phyloP scores from a whole-genome alignment of 2,329 filamentous ascomycete genomes.

The Hirsutella minnesotensis region DNA sequence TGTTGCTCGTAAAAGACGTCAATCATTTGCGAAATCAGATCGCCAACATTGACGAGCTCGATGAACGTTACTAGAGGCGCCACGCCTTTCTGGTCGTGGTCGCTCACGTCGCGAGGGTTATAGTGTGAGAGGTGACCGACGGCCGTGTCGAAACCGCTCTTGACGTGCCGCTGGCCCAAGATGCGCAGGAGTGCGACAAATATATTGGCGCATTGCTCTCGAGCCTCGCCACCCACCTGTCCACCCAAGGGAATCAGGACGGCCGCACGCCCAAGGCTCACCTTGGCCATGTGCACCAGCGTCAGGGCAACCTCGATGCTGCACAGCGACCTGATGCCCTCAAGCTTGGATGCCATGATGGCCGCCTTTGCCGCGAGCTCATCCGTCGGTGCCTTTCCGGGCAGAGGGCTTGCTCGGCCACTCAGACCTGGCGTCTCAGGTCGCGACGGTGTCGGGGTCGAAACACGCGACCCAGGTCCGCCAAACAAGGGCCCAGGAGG shows the following conservation, averaged over 20 bases:
- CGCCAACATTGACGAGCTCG: conserved; percentile 94
- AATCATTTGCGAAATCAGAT: conserved; percentile 97
- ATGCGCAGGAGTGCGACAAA: conserved; percentile 78
- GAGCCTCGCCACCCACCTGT: conserved; percentile 69
- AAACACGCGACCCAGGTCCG: conserved; percentile 14
- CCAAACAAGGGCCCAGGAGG: conserved; percentile 12
- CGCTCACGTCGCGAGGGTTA: conserved; percentile 71
- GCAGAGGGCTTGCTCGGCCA: conserved; percentile 30
- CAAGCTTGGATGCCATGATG: conserved; percentile 86
- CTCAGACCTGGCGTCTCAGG: conserved; percentile 36
- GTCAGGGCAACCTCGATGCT: conserved; percentile 91
- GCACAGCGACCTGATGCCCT: conserved; percentile 90
- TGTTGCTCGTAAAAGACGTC: conserved; percentile 98
- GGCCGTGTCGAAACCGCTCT: conserved; percentile 85
- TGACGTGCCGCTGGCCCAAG: conserved; percentile 76
- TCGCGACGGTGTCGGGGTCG: conserved; percentile 29
- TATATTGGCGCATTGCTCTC: conserved; percentile 79
- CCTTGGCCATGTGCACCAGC: conserved; percentile 79
- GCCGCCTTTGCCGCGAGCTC: conserved; percentile 96
- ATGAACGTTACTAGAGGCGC: conserved; percentile 91
- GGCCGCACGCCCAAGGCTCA: conserved; percentile 73
- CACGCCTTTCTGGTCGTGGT: conserved; percentile 62
- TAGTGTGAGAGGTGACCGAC: conserved; percentile 85
- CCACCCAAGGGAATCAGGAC: conserved; percentile 73
- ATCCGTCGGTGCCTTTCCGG: conserved; percentile 63